phyloP scores from a whole-genome alignment of 1,284 basidiomycete genomes.

The Naganishia sp. region DNA sequence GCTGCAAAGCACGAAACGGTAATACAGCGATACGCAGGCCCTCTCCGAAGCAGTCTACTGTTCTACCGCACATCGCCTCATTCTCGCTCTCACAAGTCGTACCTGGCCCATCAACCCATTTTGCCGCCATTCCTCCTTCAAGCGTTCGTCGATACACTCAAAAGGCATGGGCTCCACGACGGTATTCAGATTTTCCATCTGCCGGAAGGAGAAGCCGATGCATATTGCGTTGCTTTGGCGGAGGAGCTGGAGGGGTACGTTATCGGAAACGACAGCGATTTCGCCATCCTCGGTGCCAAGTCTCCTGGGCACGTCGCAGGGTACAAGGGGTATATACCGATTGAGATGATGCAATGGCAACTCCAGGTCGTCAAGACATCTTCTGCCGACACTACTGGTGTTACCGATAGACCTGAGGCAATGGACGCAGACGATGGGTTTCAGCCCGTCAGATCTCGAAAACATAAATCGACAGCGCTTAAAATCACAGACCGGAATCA shows the following conservation, averaged over 20 bases:
- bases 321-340: slow-evolving; percentile 68
- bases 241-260: slow-evolving; percentile 72
- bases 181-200: slow-evolving; percentile 52
- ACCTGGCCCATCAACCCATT: slow-evolving; percentile 70
- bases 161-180: slow-evolving; percentile 52
- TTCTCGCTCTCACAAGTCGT: slow-evolving; percentile 69
- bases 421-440: slow-evolving; percentile 60
- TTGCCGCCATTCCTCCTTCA: slow-evolving; percentile 70
- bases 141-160: slow-evolving; percentile 65
- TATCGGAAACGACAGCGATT: slow-evolving; percentile 77
- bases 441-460: slow-evolving; percentile 56
- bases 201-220: slow-evolving; percentile 84
- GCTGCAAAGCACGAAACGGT: slow-evolving; percentile 72
- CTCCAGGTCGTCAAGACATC: slow-evolving; percentile 30
- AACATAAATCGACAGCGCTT: slow-evolving; percentile 5
- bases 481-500: slow-evolving; percentile 20
- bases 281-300: slow-evolving; percentile 71
- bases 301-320: slow-evolving; percentile 55
- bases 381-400: neutral
- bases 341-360: slow-evolving; percentile 76
- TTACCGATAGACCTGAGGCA: neutral
- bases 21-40: slow-evolving; percentile 62
- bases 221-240: slow-evolving; percentile 78
- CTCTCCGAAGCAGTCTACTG: slow-evolving; percentile 65
- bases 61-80: slow-evolving; percentile 78